Evolutionary conservation across 768 basidiomycete genomes (phyloP).

Genomic region (Mycena polygramma): DNA sequence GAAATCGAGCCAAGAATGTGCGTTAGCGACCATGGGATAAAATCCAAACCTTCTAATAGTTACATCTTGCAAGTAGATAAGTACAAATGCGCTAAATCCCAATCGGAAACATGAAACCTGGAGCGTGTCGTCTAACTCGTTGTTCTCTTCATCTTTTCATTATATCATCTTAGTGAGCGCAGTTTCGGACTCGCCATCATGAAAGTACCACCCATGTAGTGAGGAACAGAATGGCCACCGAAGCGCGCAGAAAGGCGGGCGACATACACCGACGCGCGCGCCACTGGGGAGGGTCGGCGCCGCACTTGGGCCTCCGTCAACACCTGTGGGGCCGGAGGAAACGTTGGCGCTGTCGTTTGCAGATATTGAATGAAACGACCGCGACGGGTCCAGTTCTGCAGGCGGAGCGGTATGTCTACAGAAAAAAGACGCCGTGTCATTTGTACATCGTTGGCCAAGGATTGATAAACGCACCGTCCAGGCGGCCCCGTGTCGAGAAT

Average conservation of each 20-base stretch:
- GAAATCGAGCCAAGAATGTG: too few species aligned
- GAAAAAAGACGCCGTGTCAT: too few species aligned
- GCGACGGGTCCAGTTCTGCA: constrained; percentile 16
- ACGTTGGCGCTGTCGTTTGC: not conserved
- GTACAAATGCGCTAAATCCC: too few species aligned
- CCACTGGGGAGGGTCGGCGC: not conserved
- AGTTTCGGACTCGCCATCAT: not conserved
- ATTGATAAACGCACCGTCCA: constrained; percentile 17
- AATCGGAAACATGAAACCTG: too few species aligned
- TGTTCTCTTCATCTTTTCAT: too few species aligned
- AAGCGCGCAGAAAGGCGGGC: not conserved
- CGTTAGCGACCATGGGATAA: too few species aligned
- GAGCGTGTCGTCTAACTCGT: too few species aligned
- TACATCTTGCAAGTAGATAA: too few species aligned
- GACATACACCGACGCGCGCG: not conserved
- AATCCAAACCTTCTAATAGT: too few species aligned
- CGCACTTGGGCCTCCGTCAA: not conserved
- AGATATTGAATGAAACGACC: constrained; percentile 5
- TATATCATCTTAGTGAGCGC: too few species aligned
- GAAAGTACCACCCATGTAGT: not conserved
- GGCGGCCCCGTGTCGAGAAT: constrained; percentile 10
- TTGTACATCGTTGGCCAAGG: not conserved
- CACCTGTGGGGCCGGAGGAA: not conserved
- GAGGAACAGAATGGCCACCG: not conserved
- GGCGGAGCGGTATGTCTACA: constrained; percentile 21